phyloP scores from a whole-genome alignment of 2,329 filamentous ascomycete species.

The Cryphonectria nitschkei region DNA sequence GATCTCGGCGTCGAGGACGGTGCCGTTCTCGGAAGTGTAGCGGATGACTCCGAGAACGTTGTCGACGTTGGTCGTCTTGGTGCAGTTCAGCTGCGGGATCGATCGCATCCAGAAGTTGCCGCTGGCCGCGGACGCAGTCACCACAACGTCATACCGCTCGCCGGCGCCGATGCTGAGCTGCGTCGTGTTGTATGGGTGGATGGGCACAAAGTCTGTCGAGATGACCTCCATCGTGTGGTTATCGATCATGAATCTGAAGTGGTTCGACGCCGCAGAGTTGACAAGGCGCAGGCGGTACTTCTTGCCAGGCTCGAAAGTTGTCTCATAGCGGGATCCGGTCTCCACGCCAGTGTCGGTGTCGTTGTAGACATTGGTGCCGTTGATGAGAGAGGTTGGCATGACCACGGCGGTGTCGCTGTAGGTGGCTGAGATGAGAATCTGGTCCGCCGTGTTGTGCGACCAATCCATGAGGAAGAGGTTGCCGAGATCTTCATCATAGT shows the following conservation, averaged over 20 bases:
- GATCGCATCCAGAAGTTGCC: constrained; percentile 19
- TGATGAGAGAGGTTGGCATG: constrained; percentile 17
- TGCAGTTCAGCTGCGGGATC: constrained; percentile 12
- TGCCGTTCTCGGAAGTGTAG: constrained; percentile 7
- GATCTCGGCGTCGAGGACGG: constrained; percentile 5
- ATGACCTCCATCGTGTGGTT: constrained; percentile 23
- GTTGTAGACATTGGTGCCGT: constrained; percentile 20
- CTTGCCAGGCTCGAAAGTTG: constrained; percentile 13
- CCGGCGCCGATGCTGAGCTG: constrained; percentile 17
- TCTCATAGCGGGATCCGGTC: constrained; percentile 3
- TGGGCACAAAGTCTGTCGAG: constrained; percentile 14
- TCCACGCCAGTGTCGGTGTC: background rate
- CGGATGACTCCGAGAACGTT: constrained; percentile 10
- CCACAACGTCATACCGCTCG: constrained; percentile 18
- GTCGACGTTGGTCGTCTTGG: constrained; percentile 9
- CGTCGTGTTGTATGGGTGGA: constrained; percentile 18
- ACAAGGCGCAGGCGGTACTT: constrained; percentile 19
- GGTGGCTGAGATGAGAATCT: background rate
- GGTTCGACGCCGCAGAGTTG: constrained; percentile 5
- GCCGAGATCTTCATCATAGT: constrained; percentile 20
- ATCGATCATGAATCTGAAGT: constrained; percentile 18
- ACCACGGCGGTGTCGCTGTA: constrained; percentile 3
- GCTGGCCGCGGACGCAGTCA: background rate
- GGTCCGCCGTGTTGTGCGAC: background rate
- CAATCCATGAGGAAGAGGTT: constrained; percentile 14